These are phyloP conservation scores for Rhynchospora tenuis DNA, from an alignment of 176 grass and related monocot genomes.

Conservation along the genomic window DNA sequence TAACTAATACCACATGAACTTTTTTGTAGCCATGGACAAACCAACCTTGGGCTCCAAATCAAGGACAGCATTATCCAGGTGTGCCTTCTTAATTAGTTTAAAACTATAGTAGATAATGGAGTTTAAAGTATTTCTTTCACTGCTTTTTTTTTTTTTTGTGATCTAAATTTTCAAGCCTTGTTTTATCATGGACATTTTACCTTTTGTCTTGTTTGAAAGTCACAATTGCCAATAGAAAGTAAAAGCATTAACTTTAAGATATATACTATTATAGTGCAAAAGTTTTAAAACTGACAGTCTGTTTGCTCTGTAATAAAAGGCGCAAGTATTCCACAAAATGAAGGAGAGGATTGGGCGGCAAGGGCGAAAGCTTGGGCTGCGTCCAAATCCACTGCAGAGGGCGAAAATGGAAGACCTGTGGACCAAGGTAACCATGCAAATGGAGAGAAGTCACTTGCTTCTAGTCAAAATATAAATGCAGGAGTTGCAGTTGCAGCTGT, in stretches of 20 bases:
- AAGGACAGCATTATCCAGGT: conserved; percentile 12
- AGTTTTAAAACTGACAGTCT: not conserved
- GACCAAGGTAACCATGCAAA: not conserved
- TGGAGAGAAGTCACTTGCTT: not conserved
- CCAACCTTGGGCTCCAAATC: conserved; percentile 3
- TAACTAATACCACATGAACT: not conserved
- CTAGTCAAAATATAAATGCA: not conserved
- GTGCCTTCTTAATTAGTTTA: not conserved
- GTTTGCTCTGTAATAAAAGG: not conserved
- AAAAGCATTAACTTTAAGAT: not conserved
- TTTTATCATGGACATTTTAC: not conserved
- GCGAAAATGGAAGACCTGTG: not conserved
- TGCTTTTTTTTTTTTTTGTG: not conserved
- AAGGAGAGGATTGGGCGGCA: conserved; percentile 18
- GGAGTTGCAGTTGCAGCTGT: not conserved
- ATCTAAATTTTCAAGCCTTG: not conserved
- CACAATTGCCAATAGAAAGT: not conserved
- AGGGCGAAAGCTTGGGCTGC: conserved; percentile 20
- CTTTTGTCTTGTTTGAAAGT: not conserved
- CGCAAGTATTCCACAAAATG: not conserved
- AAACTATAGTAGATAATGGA: not conserved
- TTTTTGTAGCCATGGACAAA: conserved; percentile 12
- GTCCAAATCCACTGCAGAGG: not conserved
- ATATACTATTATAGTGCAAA: not conserved
- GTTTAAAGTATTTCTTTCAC: not conserved